phyloP scores from a whole-genome alignment of 2,329 filamentous ascomycete genomes.

The Fusarium albosuccineum region DNA sequence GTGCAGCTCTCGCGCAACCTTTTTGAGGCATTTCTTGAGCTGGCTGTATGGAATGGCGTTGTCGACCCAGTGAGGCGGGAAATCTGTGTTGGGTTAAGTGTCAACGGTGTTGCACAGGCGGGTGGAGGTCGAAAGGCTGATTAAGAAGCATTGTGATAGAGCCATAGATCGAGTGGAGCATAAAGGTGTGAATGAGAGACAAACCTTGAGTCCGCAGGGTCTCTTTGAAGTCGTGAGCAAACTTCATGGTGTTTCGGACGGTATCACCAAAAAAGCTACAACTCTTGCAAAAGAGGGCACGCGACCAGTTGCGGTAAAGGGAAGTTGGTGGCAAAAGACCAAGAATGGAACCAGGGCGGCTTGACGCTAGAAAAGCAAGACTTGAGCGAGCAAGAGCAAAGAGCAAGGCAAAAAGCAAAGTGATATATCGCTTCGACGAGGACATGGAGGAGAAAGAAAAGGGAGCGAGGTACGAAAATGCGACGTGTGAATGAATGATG shows the following conservation, averaged over 20 bases:
- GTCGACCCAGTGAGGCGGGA: conserved; percentile 78
- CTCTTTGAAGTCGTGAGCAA: conserved; percentile 82
- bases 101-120: background rate
- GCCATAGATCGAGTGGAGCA: background rate
- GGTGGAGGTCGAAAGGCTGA: conserved; percentile 2
- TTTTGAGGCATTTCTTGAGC: conserved; percentile 90
- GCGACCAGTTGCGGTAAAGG: conserved; percentile 39
- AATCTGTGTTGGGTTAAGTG: conserved; percentile 60
- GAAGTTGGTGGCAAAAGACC: conserved; percentile 25
- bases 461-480: conserved; percentile 29
- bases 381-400: background rate
- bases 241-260: conserved; percentile 76
- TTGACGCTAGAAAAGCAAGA: conserved; percentile 18
- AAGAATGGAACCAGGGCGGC: conserved; percentile 4
- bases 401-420: background rate
- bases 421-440: conserved; percentile 1
- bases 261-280: conserved; percentile 20
- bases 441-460: conserved; percentile 9
- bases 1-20: conserved; percentile 78
- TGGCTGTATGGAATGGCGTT: conserved; percentile 86
- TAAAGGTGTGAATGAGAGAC: conserved; percentile 12
- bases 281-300: conserved; percentile 36
- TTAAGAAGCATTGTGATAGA: background rate
- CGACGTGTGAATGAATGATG: conserved; percentile 19
- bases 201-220: conserved; percentile 72